Base-by-base conservation (phyloP, 1,284 basidiomycete species). In the Ustilago nuda region DNA sequence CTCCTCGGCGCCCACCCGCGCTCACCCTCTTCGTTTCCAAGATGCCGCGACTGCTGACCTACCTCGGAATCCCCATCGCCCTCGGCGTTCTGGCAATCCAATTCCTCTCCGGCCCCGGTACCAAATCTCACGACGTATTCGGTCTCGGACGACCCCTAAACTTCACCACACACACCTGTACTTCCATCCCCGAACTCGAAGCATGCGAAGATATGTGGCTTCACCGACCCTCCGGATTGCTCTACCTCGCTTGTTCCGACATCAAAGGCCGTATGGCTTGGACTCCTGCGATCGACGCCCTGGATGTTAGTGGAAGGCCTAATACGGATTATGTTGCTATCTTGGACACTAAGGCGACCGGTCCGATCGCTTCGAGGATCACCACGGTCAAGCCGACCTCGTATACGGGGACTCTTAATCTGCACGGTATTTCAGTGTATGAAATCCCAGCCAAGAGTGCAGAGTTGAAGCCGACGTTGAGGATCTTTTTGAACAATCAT, bases 161-260 rank as follows among this genome's bases (percentile, higher is more conserved):
- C 62, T 59, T 39, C 58, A 65, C 67, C 52, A 67, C 73, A 23
- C 71, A 76, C 53, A 19, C 67, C 8, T 80, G 78, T 58, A 63
- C 61, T 11, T 11, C 39, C 15, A 72, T 75, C 57, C 78, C 75
- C 33, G 72, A 73, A 33, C 64, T 80, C 35, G 60, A 64, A 32
- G 68, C 76, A 4, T 81, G 74, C 58, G 73, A 76, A 35, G 77
- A 82, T 48, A 76, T 74, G 69, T 85, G 79, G 80, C 61, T 84
- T 0, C 84, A 85, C 66, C 67, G 72, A 12, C 46, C 57, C 11
- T 88, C 88, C 2, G 91, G 91, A 36, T 73, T 90, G 11, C 70
- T 93, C n/a, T 93, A 91, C 81, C 88, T 92, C 9, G 91, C 91
- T 11, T 93, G 92, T 79, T 92, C 92, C 2, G 88, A 88, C 0